phyloP scores from a whole-genome alignment of 2,329 filamentous ascomycete species.

The Tolypocladium amazonense region DNA sequence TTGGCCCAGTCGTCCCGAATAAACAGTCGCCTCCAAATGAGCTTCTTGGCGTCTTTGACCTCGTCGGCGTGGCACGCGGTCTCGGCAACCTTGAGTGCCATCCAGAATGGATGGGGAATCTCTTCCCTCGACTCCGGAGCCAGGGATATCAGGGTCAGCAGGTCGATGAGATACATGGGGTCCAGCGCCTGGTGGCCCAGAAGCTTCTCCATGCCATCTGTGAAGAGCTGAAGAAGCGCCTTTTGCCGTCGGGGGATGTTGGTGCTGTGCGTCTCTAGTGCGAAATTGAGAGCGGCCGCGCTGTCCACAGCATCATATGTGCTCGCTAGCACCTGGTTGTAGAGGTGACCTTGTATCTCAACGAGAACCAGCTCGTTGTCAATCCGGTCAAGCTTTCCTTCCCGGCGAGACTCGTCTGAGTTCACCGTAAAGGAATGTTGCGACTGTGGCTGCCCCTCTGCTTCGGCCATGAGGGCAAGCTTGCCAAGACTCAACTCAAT shows the following conservation, averaged over 20 bases:
- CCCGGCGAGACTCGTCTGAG: slow-evolving; percentile 22
- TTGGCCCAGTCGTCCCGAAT: slow-evolving; percentile 75
- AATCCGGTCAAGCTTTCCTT: slow-evolving; percentile 39
- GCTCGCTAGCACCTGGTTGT: slow-evolving; percentile 56
- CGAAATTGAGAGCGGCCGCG: slow-evolving; percentile 65
- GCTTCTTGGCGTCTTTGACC: slow-evolving; percentile 44
- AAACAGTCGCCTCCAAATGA: slow-evolving; percentile 82
- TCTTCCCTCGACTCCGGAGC: slow-evolving; percentile 37
- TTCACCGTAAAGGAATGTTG: slow-evolving; percentile 26
- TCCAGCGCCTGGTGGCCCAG: slow-evolving; percentile 64
- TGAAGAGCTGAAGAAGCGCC: slow-evolving; percentile 60
- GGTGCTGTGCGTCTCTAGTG: slow-evolving; percentile 55
- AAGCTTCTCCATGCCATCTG: slow-evolving; percentile 57
- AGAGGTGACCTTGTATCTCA: slow-evolving; percentile 69
- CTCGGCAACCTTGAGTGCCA: slow-evolving; percentile 55
- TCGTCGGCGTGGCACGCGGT: slow-evolving; percentile 44
- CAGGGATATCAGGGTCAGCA: slow-evolving; percentile 63
- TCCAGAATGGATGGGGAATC: slow-evolving; percentile 60
- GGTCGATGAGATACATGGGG: slow-evolving; percentile 54
- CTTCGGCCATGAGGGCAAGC: slow-evolving; percentile 61
- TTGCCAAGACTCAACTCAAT: slow-evolving; percentile 86
- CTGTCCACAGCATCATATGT: slow-evolving; percentile 68
- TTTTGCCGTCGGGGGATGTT: slow-evolving; percentile 47
- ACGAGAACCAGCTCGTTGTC: slow-evolving; percentile 58
- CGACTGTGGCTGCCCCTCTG: slow-evolving; percentile 16